Base-by-base conservation (phyloP, 2,329 filamentous ascomycete species). In the Pseudogymnoascus sp. region DNA sequence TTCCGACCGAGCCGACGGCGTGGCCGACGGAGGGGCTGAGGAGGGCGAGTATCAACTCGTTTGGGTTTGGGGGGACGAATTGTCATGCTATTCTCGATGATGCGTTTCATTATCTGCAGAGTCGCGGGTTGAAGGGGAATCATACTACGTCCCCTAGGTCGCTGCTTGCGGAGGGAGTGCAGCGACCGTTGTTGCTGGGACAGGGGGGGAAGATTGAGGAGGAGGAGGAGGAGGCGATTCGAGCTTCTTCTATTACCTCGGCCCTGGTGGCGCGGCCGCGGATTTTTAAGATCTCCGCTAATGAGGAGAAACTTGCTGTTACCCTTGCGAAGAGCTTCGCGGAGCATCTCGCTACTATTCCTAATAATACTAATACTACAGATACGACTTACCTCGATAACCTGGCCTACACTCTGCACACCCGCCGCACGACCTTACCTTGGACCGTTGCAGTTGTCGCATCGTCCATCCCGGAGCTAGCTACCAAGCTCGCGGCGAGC, bases 31-130 rank as follows among this genome's bases (percentile, higher is more conserved):
- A 26, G 17, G 61, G 61, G 40, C 8, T 62, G 9, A 62, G 66
- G 10, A 59, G 65, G 60, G 62, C 60, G 4, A 68, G 66, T 28
- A 50, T 70, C 17, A 70, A 69, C 26, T 64, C 33, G 11, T 69
- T 80, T 57, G 78, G 78, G 0, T 79, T 77, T 31, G 78, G 78
- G 6, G 78, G 78, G 15, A 77, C 78, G n/a, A 80, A 80, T 65
- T 76, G 76, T 2, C 78, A 80, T 67, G 73, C 73, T 3, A 73
- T 80, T 31, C 7, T 33, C 11, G 42, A 35, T 31, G 42, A 60
- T 53, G 65, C 11, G 69, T 60, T 68, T 11, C 63, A 65, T 17
- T 66, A 44, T 21, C 11, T 67, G 4, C 64, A 15, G 19, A 44
- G 40, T 44, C 9, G 40, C 3, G 19, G 40, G 19, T 23, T 44